Base-by-base conservation (phyloP, 1,284 basidiomycete species). In the Psilocybe mexicana region DNA sequence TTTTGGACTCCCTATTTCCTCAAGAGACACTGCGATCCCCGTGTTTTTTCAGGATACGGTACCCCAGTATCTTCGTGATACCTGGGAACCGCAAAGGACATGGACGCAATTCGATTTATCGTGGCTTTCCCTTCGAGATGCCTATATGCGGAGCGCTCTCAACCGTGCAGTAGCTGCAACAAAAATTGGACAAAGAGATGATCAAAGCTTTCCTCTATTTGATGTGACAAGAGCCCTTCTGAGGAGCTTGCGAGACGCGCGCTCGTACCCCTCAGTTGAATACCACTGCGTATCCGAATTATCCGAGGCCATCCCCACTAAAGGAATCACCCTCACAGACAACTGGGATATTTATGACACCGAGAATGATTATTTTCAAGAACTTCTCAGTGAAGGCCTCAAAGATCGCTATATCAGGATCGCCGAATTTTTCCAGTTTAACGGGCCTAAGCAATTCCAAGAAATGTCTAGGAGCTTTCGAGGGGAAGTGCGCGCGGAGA, bases 211-310 rank as follows among this genome's bases (percentile, higher is more conserved):
- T 23, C 52, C 52, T 23, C 26, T 53, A 3, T 53, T 43, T 24
- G 52, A 53, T 23, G 42, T 33, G 10, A 35, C 30, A 8, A 25
- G 30, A 3, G 25, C 43, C n/a, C 42, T 53, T 43, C 25, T 33
- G 7, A n/a, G 14, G 25, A 44, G 42, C 28, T 24, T 24, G 7
- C 18, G 35, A 26, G 18, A 48, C 14, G 11, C 12, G 23, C 25
- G 38, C 5, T 8, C 28, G n/a, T 24, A 4, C 18, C 28, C 38
- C 26, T 23, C 53, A 4, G 35, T 35, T 6, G 28, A 54, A 36
- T 55, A 55, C 33, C 44, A 55, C 25, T 55, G 53, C 25, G 14
- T 55, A 10, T 6, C 25, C 10, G 53, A 55, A 46, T 18, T 46
- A 18, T 54, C 52, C 4, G 43, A 45, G 24, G 33, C 28, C 18